Evolutionary conservation across 106 monocot species (phyloP).

Genomic region (Allium fistulosum): DNA sequence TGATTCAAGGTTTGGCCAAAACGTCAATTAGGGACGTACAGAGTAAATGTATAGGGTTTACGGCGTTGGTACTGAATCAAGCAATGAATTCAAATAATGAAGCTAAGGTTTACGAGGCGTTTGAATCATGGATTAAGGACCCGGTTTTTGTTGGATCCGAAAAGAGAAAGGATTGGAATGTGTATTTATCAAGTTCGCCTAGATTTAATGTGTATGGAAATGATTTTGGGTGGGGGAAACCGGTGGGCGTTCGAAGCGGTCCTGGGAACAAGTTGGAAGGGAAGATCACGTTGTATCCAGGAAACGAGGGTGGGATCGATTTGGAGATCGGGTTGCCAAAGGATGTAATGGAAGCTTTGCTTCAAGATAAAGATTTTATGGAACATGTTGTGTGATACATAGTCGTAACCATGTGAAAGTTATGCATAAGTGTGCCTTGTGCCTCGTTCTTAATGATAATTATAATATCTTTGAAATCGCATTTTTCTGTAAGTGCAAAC

Average conservation of each 20-base stretch:
- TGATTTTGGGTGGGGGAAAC: constrained; percentile 60
- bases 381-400: not conserved
- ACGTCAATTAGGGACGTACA: constrained; percentile 13
- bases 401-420: not conserved
- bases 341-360: constrained; percentile 6
- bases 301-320: constrained; percentile 18
- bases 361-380: not conserved
- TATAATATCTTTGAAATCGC: not conserved
- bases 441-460: not conserved
- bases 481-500: not conserved
- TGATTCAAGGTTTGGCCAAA: not conserved
- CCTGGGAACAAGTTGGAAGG: constrained; percentile 29
- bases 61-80: constrained; percentile 24
- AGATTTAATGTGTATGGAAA: constrained; percentile 44
- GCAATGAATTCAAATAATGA: constrained; percentile 4
- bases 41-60: constrained; percentile 15
- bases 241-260: constrained; percentile 35
- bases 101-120: not conserved
- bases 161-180: not conserved
- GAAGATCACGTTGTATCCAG: constrained; percentile 25
- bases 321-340: constrained; percentile 30
- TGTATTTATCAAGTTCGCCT: constrained; percentile 29
- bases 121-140: constrained; percentile 7
- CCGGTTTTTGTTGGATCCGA: not conserved
- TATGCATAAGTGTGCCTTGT: not conserved